These are phyloP conservation scores for Pichia membranifaciens DNA, from an alignment of 805 yeast genomes.

Conservation along the genomic window DNA sequence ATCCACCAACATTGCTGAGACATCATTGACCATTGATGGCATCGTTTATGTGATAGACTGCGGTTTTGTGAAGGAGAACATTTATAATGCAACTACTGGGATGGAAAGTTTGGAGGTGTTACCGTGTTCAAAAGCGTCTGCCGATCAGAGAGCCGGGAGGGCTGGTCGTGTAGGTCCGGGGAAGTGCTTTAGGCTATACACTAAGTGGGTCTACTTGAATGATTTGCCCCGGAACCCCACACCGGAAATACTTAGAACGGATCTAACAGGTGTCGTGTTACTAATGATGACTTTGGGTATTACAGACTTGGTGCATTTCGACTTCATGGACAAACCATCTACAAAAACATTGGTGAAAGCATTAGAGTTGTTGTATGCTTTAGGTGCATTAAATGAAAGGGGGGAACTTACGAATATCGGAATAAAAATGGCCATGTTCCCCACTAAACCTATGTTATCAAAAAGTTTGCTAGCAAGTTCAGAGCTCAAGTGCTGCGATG, in stretches of 20 bases:
- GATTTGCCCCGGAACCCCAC: conserved; percentile 76
- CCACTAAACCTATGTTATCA: conserved; percentile 86
- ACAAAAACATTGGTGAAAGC: conserved; percentile 66
- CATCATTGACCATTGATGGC: conserved; percentile 95
- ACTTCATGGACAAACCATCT: conserved; percentile 88
- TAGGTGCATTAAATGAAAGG: conserved; percentile 77
- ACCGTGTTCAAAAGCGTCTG: conserved; percentile 92
- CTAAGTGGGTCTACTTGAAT: conserved; percentile 72
- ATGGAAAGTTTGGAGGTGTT: conserved; percentile 82
- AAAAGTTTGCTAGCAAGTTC: conserved; percentile 65
- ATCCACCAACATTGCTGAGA: conserved; percentile 96
- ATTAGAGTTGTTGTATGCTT: conserved; percentile 71
- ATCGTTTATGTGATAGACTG: conserved; percentile 91
- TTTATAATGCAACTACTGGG: conserved; percentile 79
- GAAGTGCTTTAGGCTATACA: conserved; percentile 82
- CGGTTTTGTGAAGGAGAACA: conserved; percentile 89
- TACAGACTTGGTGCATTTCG: conserved; percentile 73
- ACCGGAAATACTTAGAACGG: conserved; percentile 89
- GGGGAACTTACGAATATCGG: conserved; percentile 80
- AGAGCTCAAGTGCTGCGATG: conserved; percentile 54
- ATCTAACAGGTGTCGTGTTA: conserved; percentile 69
- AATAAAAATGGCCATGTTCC: conserved; percentile 82
- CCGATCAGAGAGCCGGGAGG: conserved; percentile 95
- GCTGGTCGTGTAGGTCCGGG: conserved; percentile 99
- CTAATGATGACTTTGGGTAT: conserved; percentile 79